Evolutionary conservation across 2,329 filamentous ascomycete species (phyloP).

Genomic region (Aspergillus latus): DNA sequence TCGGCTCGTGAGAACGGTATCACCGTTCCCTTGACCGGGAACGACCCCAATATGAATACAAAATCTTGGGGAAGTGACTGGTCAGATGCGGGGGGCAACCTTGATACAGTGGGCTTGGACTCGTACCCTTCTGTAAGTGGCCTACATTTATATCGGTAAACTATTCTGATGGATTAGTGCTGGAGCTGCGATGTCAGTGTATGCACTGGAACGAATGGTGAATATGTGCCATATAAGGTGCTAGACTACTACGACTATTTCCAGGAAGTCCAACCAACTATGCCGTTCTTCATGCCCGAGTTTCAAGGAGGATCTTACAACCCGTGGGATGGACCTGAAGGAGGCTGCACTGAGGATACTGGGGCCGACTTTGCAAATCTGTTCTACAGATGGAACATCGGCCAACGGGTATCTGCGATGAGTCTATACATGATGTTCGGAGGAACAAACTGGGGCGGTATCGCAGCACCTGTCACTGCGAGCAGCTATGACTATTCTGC

Average conservation of each 20-base stretch:
- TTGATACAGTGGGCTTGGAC: conserved; percentile 32
- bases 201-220: conserved; percentile 60
- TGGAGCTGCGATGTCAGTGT: conserved; percentile 65
- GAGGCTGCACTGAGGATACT: conserved; percentile 55
- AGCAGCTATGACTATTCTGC: conserved; percentile 65
- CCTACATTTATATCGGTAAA: conserved; percentile 19
- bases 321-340: conserved; percentile 61
- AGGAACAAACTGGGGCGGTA: conserved; percentile 63
- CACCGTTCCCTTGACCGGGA: conserved; percentile 58
- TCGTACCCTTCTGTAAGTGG: conserved; percentile 53
- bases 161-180: conserved; percentile 57
- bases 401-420: conserved; percentile 59
- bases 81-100: conserved; percentile 52
- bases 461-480: conserved; percentile 58
- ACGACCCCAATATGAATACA: conserved; percentile 60
- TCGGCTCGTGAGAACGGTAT: conserved; percentile 58
- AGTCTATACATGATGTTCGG: conserved; percentile 66
- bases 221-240: conserved; percentile 57
- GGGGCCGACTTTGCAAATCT: conserved; percentile 62
- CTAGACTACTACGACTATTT: conserved; percentile 52
- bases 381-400: conserved; percentile 64
- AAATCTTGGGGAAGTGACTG: conserved; percentile 63
- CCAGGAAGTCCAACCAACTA: conserved; percentile 41
- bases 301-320: conserved; percentile 63
- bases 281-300: conserved; percentile 57